Evolutionary conservation across 192 early-diverging fungal genomes (phyloP), one percentile per base, ranked within the genome.

Genomic region (Gamsiella multidivaricata): DNA sequence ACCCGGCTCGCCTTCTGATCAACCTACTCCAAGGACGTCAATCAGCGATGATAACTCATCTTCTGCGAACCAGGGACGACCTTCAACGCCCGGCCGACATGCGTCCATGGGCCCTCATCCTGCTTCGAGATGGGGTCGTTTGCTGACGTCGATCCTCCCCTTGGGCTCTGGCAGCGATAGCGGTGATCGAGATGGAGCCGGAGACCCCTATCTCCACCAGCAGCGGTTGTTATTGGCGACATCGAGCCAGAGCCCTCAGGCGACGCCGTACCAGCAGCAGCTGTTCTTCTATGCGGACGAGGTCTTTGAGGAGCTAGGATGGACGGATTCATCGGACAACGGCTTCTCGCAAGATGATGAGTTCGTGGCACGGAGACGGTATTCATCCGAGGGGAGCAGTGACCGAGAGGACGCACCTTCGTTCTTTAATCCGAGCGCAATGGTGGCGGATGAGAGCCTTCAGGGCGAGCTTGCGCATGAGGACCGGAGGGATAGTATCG

Each of bases 251-350:
- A 45, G 58, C 15, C 54, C 50, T 14, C 63, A 60, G 39, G 25
- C n/a, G 1, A 23, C 65, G 1, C 60, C 54, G 0, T 68, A 46
- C 36, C 74, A 69, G 20, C 74, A 78, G 5, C 74, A 78, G 29
- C 49, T 78, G 14, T 78, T 54, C 41, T 78, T 78, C 34, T 78
- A 78, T 42, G 74, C 60, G 6, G 74, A 78, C 34, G 65, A 63
- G 26, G 60, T 69, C 3, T 17, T 61, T 1, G 66, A 63, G n/a
- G 51, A 37, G 18, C 20, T 23, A 7, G 41, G 62, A 34, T 36
- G 50, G 47, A 8, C 50, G n/a, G 61, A 53, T 29, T 53, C n/a
- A n/a, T n/a, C 50, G 3, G 49, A 64, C 42, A 39, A 64, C 34
- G 29, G 36, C n/a, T 55, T 8, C 41, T 25, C 41, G 15, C 51